phyloP scores from a whole-genome alignment of 2,329 filamentous ascomycete genomes.

The Botrytis deweyae region DNA sequence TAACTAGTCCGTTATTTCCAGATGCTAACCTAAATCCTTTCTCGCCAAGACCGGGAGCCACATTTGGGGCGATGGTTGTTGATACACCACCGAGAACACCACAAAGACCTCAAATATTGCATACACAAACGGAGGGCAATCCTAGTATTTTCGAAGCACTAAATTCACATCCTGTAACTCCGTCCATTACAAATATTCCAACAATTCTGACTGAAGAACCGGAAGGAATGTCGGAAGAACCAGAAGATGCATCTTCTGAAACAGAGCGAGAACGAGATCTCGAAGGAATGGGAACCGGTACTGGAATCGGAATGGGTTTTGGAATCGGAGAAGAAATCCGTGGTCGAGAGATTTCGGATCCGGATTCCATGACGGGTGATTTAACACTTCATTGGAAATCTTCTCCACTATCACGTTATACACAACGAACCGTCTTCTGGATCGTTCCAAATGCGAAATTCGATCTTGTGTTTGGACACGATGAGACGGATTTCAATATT shows the following conservation, averaged over 20 bases:
- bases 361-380: conserved; percentile 9
- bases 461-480: conserved; percentile 15
- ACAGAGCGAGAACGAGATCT: conserved; percentile 5
- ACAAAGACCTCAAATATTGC: neutral
- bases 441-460: conserved; percentile 19
- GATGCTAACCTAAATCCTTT: conserved; percentile 10
- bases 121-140: neutral
- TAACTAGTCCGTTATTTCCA: conserved; percentile 11
- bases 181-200: neutral
- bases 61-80: conserved; percentile 11
- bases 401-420: conserved; percentile 2
- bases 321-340: conserved; percentile 12
- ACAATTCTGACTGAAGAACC: conserved; percentile 1
- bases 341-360: neutral
- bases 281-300: conserved; percentile 11
- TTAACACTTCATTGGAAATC: conserved; percentile 16
- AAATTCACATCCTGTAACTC: conserved; percentile 12
- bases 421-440: conserved; percentile 19
- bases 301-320: conserved; percentile 14
- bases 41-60: conserved; percentile 12
- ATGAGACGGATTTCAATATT: conserved; percentile 21
- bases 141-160: conserved; percentile 12
- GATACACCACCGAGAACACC: conserved; percentile 10
- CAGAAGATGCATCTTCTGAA: neutral
- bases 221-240: neutral